Evolutionary conservation across 129 eudicot genomes (phyloP), one percentile per base, ranked within the genome.

Genomic region (Erigeron canadensis): DNA sequence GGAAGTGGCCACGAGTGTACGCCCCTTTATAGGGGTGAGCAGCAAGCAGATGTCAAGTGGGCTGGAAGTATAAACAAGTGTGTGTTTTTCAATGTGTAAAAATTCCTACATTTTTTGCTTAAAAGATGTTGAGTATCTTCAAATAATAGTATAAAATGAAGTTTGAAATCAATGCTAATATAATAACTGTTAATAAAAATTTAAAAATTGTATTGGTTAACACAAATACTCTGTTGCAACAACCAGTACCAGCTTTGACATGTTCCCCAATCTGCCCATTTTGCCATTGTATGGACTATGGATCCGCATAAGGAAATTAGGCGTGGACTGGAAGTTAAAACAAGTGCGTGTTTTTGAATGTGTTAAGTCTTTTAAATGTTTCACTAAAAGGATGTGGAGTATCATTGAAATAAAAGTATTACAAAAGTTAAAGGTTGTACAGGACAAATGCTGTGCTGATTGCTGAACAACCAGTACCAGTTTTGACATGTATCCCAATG

Each of bases 281-380:
- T 44, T 66, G 57, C 57, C 7, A 65, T 18, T 21, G 53, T 65
- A 34, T 58, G 37, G 45, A 43, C 44, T 65, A 34, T 58, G 37
- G 45, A 43, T 59, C 34, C 3, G 34, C 34, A 1, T 28, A 28
- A 28, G 34, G 34, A 28, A 28, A 28, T 28, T 28, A 28, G 34
- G 34, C 34, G 34, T 28, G 34, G 3, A 28, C 34, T 28, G 34
- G 34, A 28, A 28, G 3, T 28, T 3, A 3, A 50, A 13, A 50
- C 15, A 50, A 50, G 9, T 50, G 9, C n/a, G n/a, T 50, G 16
- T 50, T 13, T 15, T 50, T 15, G 2, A 67, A 47, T 17, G 72
- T 7, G 16, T 67, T 28, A 47, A 67, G 48, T 9, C 7, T 5
- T n/a, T 7, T 67, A 67, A 48, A 8, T 47, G 28, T 13, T 67